These are phyloP conservation scores for Tetrapisispora arboricola DNA, from an alignment of 805 yeast species.

Conservation along the genomic window DNA sequence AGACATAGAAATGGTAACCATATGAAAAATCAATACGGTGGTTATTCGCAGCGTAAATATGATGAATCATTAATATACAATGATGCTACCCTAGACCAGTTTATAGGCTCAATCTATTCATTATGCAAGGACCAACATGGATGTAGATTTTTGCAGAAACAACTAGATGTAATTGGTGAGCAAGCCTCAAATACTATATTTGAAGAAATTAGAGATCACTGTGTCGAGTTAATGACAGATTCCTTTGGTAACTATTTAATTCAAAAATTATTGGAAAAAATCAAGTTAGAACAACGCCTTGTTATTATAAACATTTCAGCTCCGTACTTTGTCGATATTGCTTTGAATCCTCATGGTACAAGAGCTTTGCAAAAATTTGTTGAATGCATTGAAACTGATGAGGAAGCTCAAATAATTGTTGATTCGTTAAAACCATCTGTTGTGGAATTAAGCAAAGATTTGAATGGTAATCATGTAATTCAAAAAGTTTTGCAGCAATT, in stretches of 20 bases:
- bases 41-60: slow-evolving; percentile 13
- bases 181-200: slow-evolving; percentile 66
- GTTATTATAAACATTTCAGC: slow-evolving; percentile 61
- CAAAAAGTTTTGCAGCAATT: slow-evolving; percentile 82
- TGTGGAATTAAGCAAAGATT: slow-evolving; percentile 71
- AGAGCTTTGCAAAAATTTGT: slow-evolving; percentile 88
- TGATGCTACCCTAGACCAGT: slow-evolving; percentile 58
- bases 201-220: slow-evolving; percentile 65
- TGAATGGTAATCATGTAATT: slow-evolving; percentile 94
- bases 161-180: slow-evolving; percentile 56
- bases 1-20: slow-evolving; percentile 7
- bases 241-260: slow-evolving; percentile 96
- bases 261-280: slow-evolving; percentile 79
- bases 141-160: slow-evolving; percentile 83
- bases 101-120: slow-evolving; percentile 61
- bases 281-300: slow-evolving; percentile 58
- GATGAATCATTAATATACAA: slow-evolving; percentile 65
- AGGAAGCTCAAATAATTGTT: slow-evolving; percentile 60
- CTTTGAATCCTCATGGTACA: slow-evolving; percentile 92
- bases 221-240: slow-evolving; percentile 83
- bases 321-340: slow-evolving; percentile 64
- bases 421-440: slow-evolving; percentile 56
- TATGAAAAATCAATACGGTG: slow-evolving; percentile 3
- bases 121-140: slow-evolving; percentile 96
- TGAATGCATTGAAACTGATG: slow-evolving; percentile 62